Evolutionary conservation across 176 grass and related monocot species (phyloP).

Genomic region (Phyllostachys edulis): DNA sequence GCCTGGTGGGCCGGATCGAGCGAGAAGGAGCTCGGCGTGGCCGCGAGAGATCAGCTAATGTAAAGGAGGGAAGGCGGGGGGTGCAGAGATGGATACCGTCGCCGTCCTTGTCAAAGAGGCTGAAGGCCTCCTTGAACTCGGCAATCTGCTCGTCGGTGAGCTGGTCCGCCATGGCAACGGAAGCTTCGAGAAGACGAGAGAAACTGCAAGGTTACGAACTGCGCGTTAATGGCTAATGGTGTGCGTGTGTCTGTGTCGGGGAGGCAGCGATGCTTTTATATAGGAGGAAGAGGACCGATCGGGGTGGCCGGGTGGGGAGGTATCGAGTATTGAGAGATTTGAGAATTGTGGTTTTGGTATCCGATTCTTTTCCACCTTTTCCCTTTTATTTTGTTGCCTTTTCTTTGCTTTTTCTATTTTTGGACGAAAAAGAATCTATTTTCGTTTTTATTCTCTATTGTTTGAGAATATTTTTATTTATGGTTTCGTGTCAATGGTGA

Average conservation of each 20-base stretch:
- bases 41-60: background rate
- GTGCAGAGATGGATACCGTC: slow-evolving; percentile 50
- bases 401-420: background rate
- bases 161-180: slow-evolving; percentile 58
- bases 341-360: slow-evolving; percentile 3
- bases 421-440: background rate
- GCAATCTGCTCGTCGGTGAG: slow-evolving; percentile 89
- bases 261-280: background rate
- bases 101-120: slow-evolving; percentile 96
- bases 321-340: background rate
- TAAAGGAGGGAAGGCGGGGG: background rate
- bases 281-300: background rate
- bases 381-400: background rate
- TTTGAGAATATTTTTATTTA: background rate
- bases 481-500: background rate
- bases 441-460: background rate
- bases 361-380: background rate
- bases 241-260: background rate
- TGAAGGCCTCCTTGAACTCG: slow-evolving; percentile 96
- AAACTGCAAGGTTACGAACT: background rate
- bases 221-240: background rate
- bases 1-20: slow-evolving; percentile 2
- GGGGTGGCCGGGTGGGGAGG: background rate
- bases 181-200: background rate
- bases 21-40: background rate